A percentile compares a stretch with the other conserved stretches of the same genome.
phyloP scores from a whole-genome alignment of 805 yeast genomes.

The Candida qinlingensis region DNA sequence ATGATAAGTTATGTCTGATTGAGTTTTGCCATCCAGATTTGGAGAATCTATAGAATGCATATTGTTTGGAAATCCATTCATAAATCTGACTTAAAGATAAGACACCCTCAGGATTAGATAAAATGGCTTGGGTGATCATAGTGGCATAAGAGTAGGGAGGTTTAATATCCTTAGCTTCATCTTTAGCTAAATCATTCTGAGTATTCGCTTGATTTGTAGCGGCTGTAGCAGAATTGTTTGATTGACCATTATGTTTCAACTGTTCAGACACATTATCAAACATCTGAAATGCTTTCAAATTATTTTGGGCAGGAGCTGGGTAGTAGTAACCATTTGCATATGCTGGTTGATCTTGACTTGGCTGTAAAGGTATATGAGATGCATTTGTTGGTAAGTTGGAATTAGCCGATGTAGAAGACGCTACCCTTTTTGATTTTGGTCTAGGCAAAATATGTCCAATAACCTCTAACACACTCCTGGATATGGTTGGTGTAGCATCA shows the following conservation, averaged over 20 bases:
- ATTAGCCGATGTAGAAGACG: constrained; percentile 12
- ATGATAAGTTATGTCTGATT: constrained; percentile 87
- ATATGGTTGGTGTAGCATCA: constrained; percentile 71
- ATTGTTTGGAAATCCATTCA: constrained; percentile 81
- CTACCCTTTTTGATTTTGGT: constrained; percentile 21
- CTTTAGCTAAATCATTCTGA: constrained; percentile 67
- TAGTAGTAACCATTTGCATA: constrained; percentile 9
- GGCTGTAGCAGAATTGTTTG: background rate
- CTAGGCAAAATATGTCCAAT: constrained; percentile 29
- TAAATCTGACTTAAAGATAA: constrained; percentile 89
- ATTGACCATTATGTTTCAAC: background rate
- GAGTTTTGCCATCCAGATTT: constrained; percentile 99
- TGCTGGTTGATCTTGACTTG: background rate
- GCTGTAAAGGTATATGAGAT: background rate
- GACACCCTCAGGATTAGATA: constrained; percentile 82
- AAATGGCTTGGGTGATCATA: constrained; percentile 95
- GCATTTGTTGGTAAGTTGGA: constrained; percentile 9
- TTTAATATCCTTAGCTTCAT: constrained; percentile 87
- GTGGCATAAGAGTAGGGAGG: constrained; percentile 98
- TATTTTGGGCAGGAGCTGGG: constrained; percentile 8
- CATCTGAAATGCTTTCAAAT: constrained; percentile 48
- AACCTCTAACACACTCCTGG: constrained; percentile 31
- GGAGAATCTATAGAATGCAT: constrained; percentile 86
- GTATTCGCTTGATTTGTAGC: constrained; percentile 6
- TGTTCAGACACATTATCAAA: constrained; percentile 34